Evolutionary conservation across 2,329 filamentous ascomycete species (phyloP).

Genomic region (Chrysoporthe cubensis): DNA sequence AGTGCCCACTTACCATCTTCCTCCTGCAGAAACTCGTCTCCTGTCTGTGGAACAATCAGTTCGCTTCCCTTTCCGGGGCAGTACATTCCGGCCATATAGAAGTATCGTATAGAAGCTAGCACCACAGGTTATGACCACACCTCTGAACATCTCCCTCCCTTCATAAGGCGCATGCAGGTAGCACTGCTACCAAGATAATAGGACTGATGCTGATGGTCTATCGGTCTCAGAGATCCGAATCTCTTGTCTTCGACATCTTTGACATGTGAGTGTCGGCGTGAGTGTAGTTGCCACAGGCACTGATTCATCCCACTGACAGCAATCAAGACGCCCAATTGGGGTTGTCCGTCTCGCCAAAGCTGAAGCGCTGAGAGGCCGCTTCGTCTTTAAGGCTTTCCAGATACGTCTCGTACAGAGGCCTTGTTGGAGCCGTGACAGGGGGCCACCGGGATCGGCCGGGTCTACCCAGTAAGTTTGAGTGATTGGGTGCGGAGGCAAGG

Average conservation of each 20-base stretch:
- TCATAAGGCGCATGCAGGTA: background rate
- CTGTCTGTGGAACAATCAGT: background rate
- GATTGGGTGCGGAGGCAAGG: constrained; percentile 14
- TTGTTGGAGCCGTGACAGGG: background rate
- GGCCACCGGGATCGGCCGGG: background rate
- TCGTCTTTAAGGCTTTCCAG: no score
- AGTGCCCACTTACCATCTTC: background rate
- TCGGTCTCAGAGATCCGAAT: no score
- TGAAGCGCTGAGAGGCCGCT: background rate
- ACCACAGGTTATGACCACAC: background rate
- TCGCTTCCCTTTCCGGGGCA: background rate
- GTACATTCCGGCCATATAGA: background rate
- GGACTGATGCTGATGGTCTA: no score
- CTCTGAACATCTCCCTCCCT: background rate
- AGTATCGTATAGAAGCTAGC: background rate
- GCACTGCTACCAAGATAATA: background rate
- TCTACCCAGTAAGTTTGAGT: background rate
- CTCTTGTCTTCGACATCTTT: background rate
- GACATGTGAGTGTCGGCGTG: background rate
- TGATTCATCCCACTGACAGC: background rate
- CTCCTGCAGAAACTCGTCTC: background rate
- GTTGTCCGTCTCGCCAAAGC: background rate
- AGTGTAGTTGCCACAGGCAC: background rate
- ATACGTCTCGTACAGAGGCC: background rate
- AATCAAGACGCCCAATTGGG: background rate